Evolutionary conservation across 176 grass and related monocot species (phyloP).

Genomic region (Aegilops longissima): DNA sequence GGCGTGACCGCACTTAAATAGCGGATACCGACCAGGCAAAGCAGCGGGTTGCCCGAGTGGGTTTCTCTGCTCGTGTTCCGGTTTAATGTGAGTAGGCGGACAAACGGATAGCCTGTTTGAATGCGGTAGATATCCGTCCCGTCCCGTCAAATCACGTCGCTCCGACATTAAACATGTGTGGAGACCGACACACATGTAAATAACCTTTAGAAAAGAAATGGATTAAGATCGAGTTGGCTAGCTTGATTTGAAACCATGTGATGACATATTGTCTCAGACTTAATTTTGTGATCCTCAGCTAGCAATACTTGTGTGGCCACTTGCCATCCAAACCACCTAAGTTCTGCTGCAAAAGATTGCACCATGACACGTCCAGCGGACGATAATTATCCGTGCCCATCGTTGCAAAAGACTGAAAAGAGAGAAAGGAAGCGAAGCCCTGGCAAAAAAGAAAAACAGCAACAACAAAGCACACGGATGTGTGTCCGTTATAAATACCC

Average conservation of each 20-base stretch:
- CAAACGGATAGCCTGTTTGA: no score
- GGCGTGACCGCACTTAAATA: no score
- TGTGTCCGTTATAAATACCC: slow-evolving; percentile 63
- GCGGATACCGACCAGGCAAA: no score
- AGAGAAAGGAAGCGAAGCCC: neutral
- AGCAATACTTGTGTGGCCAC: neutral
- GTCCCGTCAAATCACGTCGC: no score
- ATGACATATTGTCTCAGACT: neutral
- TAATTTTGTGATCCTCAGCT: neutral
- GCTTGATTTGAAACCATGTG: neutral
- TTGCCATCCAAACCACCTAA: neutral
- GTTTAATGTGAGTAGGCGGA: no score
- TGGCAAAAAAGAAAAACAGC: neutral
- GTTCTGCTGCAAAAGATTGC: neutral
- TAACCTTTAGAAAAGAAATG: no score
- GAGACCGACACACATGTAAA: no score
- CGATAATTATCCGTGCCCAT: slow-evolving; percentile 1
- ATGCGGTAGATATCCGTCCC: no score
- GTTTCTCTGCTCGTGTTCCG: no score
- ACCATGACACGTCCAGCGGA: slow-evolving; percentile 21
- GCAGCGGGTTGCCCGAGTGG: no score
- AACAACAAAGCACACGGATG: neutral
- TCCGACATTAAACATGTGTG: no score
- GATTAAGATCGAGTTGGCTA: no score
- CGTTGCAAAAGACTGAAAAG: neutral